Evolutionary conservation across 2,329 filamentous ascomycete species (phyloP), one percentile per base, ranked within the genome.

Genomic region (Cordyceps cateniannulata): DNA sequence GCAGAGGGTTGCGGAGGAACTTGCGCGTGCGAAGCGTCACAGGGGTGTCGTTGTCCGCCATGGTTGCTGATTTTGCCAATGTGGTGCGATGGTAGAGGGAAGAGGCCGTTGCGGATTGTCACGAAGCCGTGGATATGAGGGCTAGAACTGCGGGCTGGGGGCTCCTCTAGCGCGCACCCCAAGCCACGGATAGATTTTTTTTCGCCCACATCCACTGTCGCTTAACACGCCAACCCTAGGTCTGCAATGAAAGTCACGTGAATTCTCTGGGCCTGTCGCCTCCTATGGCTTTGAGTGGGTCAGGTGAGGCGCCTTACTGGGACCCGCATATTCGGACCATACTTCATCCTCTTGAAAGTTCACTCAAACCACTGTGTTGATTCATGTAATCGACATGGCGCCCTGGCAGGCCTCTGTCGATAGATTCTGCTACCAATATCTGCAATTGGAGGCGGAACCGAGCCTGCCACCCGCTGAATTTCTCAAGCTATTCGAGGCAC

Each of bases 1-100:
- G 89, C 77, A 99, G 91, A 80, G 95, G 91, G 88, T 99, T 99
- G 85, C 93, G 91, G 84, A 98, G 96, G 90, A 99, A 99, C 86
- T 98, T 98, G 90, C 95, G 93, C 82, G 95, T 99, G 85, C 95
- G 87, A 83, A 93, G 82, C 75, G 89, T 92, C 77, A 92, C 88
- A 76, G 88, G 81, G 73, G 81, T 80, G 77, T 91, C 88, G 76
- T 81, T 80, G 82, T 93, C 90, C 82, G 93, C 90, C 93, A 97
- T 96, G 80, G 81, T 96, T 83, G 81, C 81, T 80, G 75, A 79
- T 65, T 67, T 66, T 67, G 65, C 62, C 61, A 63, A 62, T 65
- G 45, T 47, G 66, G 66, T 70, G 69, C 69, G 71, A 32, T 62
- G 55, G 59, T 71, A 67, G 44, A 50, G 49, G 50, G 53, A 57